Base-by-base conservation (phyloP, 306 rosid genomes). In the Prunus davidiana region DNA sequence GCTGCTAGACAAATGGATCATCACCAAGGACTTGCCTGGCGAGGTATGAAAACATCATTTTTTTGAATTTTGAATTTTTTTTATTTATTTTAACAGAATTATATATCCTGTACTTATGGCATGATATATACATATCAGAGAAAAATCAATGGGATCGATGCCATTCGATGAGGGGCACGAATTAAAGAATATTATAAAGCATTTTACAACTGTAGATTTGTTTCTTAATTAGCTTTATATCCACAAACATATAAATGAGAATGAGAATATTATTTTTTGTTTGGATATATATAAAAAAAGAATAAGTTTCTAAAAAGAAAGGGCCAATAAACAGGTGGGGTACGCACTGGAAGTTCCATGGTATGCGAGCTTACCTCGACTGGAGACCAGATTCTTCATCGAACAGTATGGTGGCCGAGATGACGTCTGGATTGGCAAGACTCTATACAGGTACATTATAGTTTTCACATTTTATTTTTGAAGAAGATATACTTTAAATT, bases 381-480 rank as follows among this genome's bases (percentile, higher is more conserved):
- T 95, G 1, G 97, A 95, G 87, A 82, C 97, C 30, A 88, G 95
- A 82, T 83, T 89, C 58, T 95, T 87, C 77, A 82, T 95, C 2
- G 85, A 92, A 69, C 98, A 95, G 12, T 95, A 95, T 54, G 98
- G 98, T 20, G 98, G 89, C 16, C 82, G 83, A 13, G 77, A 66
- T 78, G 98, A 95, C 54, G 89, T 88, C 0, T 95, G 99, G 99
- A 95, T 95, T n/a, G 99, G 99, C 58, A 95, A 95, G 84, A 89
- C 97, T 22, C 97, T 95, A 19, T 95, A 95, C 75, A 92, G 97
- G 98, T 91, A 19, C 2, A 24, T 57, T 22, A 64, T 2, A 47
- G 3, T 3, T 57, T 41, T 54, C 3, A 19, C 7, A 51, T 15
- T 54, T 13, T 45, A 6, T 58, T 32, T 22, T 8, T 69, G 43